phyloP scores from a whole-genome alignment of 2,329 filamentous ascomycete genomes.

The Penicillium italicum region DNA sequence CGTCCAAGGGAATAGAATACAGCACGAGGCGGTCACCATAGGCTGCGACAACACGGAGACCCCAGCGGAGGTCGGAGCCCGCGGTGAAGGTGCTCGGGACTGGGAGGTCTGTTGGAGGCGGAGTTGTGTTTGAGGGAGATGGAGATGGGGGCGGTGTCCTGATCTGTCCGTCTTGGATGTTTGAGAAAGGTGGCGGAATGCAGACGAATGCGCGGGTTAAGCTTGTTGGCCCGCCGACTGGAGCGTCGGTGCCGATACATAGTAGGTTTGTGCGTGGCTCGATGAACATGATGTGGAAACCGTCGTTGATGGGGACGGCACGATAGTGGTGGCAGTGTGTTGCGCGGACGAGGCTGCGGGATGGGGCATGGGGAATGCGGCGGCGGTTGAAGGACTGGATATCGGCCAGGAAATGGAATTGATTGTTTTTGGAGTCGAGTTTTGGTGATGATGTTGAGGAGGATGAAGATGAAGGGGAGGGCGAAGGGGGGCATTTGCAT shows the following conservation, averaged over 20 bases:
- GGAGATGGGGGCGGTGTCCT: neutral
- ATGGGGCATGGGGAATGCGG: constrained; percentile 16
- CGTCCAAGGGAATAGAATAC: constrained; percentile 59
- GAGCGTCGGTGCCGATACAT: constrained; percentile 60
- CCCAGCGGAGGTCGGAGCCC: constrained; percentile 55
- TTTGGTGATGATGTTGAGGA: constrained; percentile 10
- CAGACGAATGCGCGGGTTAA: constrained; percentile 59
- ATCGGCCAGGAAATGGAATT: constrained; percentile 29
- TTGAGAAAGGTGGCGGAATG: constrained; percentile 39
- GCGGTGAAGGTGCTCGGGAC: constrained; percentile 54
- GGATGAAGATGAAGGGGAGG: constrained; percentile 15
- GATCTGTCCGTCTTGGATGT: neutral
- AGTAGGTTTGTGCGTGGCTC: constrained; percentile 56
- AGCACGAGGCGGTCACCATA: constrained; percentile 54
- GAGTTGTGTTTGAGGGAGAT: neutral
- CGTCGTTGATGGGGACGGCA: constrained; percentile 63
- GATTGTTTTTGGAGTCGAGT: constrained; percentile 22
- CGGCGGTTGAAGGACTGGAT: constrained; percentile 29
- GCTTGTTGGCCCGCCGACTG: constrained; percentile 55
- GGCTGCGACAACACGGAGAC: constrained; percentile 57
- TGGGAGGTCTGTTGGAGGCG: constrained; percentile 18
- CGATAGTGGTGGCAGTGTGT: constrained; percentile 58
- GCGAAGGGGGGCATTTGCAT: constrained; percentile 29
- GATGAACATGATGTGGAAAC: constrained; percentile 62
- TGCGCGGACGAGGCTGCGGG: constrained; percentile 38